phyloP scores from a whole-genome alignment of 192 early-diverging fungal genomes.

The Jimgerdemannia flammicorona region DNA sequence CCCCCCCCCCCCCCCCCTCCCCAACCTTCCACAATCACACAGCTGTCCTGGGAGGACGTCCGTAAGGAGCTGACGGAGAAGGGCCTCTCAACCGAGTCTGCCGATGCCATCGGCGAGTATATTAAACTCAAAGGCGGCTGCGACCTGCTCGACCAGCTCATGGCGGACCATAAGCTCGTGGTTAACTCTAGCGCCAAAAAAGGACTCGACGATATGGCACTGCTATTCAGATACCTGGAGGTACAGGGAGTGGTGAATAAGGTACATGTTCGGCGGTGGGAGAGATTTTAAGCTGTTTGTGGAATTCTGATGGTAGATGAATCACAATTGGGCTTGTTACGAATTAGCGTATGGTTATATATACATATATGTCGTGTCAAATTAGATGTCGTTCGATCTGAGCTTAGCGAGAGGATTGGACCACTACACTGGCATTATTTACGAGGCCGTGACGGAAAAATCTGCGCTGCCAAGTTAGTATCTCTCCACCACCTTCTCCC shows the following conservation, averaged over 20 bases:
- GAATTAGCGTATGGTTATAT: no score
- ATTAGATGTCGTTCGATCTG: conserved; percentile 87
- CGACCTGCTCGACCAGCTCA: conserved; percentile 76
- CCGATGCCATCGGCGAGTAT: conserved; percentile 92
- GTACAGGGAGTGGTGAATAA: conserved; percentile 66
- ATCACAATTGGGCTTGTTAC: no score
- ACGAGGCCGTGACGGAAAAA: conserved; percentile 81
- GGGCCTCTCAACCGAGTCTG: conserved; percentile 71
- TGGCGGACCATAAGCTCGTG: conserved; percentile 58
- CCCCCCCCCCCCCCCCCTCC: no score
- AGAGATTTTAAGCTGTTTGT: not conserved
- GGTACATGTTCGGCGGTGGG: conserved; percentile 22
- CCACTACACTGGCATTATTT: conserved; percentile 99
- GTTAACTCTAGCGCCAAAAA: conserved; percentile 64
- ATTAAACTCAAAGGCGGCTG: conserved; percentile 75
- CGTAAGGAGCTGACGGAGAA: conserved; percentile 93
- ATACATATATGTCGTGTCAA: no score
- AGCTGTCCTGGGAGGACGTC: conserved; percentile 90
- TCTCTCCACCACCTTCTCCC: no score
- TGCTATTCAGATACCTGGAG: conserved; percentile 83
- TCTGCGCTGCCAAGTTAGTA: conserved; percentile 50
- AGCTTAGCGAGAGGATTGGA: conserved; percentile 95
- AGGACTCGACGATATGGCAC: conserved; percentile 83
- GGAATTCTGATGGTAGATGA: no score
- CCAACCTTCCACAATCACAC: no score